Conservation (phyloP, 2,329 filamentous ascomycete genomes). For the Orbilia blumenaviensis region DNA sequence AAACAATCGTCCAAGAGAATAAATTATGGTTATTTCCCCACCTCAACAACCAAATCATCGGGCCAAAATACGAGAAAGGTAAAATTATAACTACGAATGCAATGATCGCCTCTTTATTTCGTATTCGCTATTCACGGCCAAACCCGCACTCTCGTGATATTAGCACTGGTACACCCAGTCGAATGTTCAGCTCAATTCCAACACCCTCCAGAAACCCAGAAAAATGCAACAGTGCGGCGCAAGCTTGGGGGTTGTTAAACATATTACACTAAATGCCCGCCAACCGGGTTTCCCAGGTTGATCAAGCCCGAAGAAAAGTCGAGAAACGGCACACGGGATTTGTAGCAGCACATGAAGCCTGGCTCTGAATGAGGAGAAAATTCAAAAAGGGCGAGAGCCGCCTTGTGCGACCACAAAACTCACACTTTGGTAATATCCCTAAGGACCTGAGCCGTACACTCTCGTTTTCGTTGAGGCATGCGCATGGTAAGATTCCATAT, state of each 20-base stretch:
- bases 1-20: neutral
- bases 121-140: slow-evolving; percentile 4
- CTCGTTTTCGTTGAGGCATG: neutral
- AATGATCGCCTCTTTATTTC: neutral
- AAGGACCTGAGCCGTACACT: neutral
- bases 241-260: neutral
- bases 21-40: neutral
- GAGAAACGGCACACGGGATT: slow-evolving; percentile 22
- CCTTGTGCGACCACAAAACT: slow-evolving; percentile 7
- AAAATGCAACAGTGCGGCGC: slow-evolving; percentile 14
- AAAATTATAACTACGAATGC: neutral
- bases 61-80: neutral
- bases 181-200: slow-evolving; percentile 1
- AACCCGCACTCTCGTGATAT: neutral
- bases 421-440: neutral
- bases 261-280: too few species aligned
- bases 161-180: neutral
- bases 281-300: neutral
- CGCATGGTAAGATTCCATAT: neutral
- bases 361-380: too few species aligned
- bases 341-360: neutral
- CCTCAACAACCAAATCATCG: neutral
- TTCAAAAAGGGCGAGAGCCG: slow-evolving; percentile 2
- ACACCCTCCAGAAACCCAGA: slow-evolving; percentile 1
- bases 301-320: neutral